Conservation (phyloP, 345 rosid species). For the Xanthoceras sorbifolium region DNA sequence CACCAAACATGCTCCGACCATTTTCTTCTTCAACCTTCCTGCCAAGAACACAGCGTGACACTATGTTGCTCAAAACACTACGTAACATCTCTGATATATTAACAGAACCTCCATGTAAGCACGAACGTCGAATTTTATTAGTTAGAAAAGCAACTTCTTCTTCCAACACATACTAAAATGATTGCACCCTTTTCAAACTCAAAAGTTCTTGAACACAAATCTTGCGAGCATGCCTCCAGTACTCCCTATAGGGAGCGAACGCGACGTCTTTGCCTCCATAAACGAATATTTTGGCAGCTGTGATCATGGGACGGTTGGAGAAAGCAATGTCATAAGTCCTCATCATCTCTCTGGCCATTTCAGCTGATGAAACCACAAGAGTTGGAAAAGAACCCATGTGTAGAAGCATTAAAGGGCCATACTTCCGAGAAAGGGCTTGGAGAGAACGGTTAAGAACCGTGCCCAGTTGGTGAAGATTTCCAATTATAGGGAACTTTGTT, state of each 20-base stretch:
- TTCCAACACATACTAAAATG: slow-evolving; percentile 29
- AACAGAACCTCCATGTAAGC: neutral
- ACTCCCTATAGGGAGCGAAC: slow-evolving; percentile 31
- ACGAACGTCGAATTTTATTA: neutral
- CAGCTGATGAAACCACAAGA: neutral
- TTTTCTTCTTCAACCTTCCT: too few relatives aligned
- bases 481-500: neutral
- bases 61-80: slow-evolving; percentile 1
- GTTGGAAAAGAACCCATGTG: neutral
- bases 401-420: neutral
- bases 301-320: neutral
- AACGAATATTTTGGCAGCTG: slow-evolving; percentile 15
- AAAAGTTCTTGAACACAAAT: slow-evolving; percentile 22
- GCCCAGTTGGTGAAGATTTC: slow-evolving; percentile 3
- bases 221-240: slow-evolving; percentile 31
- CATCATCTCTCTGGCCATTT: slow-evolving; percentile 17
- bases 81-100: slow-evolving; percentile 16
- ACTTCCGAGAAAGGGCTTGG: neutral
- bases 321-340: slow-evolving; percentile 6
- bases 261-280: slow-evolving; percentile 18
- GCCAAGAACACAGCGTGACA: too few relatives aligned
- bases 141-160: slow-evolving; percentile 35
- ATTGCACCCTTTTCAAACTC: slow-evolving; percentile 22
- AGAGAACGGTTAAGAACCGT: neutral
- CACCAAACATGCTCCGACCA: too few relatives aligned